These are phyloP conservation scores for Trametes villosa DNA, from an alignment of 768 basidiomycete species.

Conservation along the genomic window DNA sequence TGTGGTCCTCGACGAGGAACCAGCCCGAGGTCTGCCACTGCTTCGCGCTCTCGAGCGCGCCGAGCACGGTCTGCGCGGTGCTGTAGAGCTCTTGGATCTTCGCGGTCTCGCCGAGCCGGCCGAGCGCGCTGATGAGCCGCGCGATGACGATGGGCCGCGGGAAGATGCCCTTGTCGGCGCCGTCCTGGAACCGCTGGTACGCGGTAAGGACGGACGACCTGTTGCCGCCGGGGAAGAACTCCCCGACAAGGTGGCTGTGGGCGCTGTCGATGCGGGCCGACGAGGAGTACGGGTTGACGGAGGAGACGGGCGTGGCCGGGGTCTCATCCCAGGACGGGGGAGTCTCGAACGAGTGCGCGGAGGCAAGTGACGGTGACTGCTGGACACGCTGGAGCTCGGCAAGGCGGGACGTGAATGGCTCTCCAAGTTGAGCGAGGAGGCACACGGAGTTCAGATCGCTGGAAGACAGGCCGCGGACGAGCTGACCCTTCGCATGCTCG, in stretches of 20 bases:
- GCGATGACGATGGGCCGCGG: conserved; percentile 59
- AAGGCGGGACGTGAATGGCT: conserved; percentile 16
- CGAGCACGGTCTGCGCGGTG: conserved; percentile 64
- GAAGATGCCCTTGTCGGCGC: conserved; percentile 47
- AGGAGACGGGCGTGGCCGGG: conserved; percentile 2
- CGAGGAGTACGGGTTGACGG: conserved; percentile 7
- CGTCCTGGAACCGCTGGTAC: conserved; percentile 53
- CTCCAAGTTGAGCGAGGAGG: conserved; percentile 21
- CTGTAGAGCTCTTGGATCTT: conserved; percentile 70
- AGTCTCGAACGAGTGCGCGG: conserved; percentile 13
- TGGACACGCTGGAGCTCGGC: conserved; percentile 16
- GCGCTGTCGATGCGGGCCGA: conserved; percentile 30
- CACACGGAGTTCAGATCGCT: conserved; percentile 19
- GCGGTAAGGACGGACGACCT: conserved; percentile 38
- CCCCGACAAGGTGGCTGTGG: conserved; percentile 38
- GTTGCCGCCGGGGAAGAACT: conserved; percentile 25
- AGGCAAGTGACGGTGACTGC: conserved; percentile 7
- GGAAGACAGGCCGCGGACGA: conserved; percentile 15
- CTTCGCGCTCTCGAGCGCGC: conserved; percentile 47
- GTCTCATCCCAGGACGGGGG: conserved; percentile 10
- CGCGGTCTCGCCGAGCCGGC: conserved; percentile 61
- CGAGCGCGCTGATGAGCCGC: conserved; percentile 68
- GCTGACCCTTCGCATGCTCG: conserved; percentile 17
- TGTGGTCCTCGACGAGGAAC: conserved; percentile 83
- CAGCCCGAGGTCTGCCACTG: conserved; percentile 61